Base-by-base conservation (phyloP, 208 protist genomes). In the Herpetomonas samuelpessoai region DNA sequence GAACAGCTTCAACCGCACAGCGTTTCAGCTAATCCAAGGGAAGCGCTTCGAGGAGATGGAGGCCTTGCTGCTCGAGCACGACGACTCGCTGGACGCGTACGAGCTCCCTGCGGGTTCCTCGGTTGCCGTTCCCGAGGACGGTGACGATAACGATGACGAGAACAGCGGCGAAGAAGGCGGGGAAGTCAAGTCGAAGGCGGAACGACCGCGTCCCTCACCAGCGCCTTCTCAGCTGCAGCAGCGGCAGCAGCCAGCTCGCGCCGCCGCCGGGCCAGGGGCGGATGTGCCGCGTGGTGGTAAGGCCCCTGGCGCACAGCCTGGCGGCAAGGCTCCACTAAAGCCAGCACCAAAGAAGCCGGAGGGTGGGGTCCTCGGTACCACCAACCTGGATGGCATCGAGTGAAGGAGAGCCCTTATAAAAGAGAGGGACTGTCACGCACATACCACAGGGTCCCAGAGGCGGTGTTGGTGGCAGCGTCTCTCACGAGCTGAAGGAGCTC, bases 1-100 rank as follows among this genome's bases (percentile, higher is more conserved):
- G 27, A 95, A 95, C 50, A 58, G 70, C 39, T 83, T 83, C 61
- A 60, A 58, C 29, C 72, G 81, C 35, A 91, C 83, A 9, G 76
- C 89, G 1, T 70, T 93, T 52, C 86, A 95, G 57, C 49, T 91
- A 18, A 95, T 95, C 55, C 74, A 82, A 38, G 81, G 81, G 16
- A 92, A 90, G 64, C 65, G 76, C 30, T 95, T 85, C 62, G 75
- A 93, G 25, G 79, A 87, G 47, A 92, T 95, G 81, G 85, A 95
- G 64, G 57, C 72, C 38, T 62, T 95, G 69, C 80, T 95, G 44
- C 57, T 93, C 25, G 65, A 78, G 48, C 52, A 84, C 28, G 89
- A 95, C 56, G 74, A 81, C 12, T 81, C 70, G 16, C 58, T 95
- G 14, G 89, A 95, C 50, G 54, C 57, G 1, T 84, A 76, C 55